Conservation (phyloP, 208 protist genomes). For the Blechomonas ayalai region DNA sequence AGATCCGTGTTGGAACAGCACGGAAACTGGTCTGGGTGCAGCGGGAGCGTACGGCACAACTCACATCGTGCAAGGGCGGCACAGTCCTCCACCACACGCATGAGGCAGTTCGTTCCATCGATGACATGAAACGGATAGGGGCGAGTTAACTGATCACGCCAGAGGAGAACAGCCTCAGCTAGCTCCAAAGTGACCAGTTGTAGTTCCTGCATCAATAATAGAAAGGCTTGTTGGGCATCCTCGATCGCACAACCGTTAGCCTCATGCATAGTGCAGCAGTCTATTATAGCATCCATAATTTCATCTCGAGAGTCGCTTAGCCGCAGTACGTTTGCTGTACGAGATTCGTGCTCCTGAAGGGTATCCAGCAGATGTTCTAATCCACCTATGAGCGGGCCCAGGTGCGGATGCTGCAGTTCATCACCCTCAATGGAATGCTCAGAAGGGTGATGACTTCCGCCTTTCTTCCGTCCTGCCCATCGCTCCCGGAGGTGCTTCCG, state of each 20-base stretch:
- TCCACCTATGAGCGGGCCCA: conserved; percentile 14
- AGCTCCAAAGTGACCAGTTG: conserved; percentile 40
- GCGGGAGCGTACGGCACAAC: conserved; percentile 24
- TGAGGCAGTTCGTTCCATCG: conserved; percentile 42
- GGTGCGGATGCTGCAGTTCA: neutral
- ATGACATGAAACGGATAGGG: conserved; percentile 48
- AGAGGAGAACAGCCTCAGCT: conserved; percentile 53
- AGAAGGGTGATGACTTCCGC: neutral
- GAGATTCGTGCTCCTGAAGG: conserved; percentile 22
- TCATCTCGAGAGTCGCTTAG: conserved; percentile 28
- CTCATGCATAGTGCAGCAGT: conserved; percentile 33
- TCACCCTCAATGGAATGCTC: neutral
- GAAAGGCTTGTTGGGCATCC: conserved; percentile 33
- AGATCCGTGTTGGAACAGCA: conserved; percentile 31
- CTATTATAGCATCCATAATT: conserved; percentile 24
- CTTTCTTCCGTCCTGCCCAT: neutral
- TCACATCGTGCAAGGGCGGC: conserved; percentile 18
- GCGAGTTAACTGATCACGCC: conserved; percentile 46
- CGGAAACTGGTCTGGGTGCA: conserved; percentile 40
- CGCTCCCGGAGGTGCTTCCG: conserved; percentile 4
- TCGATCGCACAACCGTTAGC: conserved; percentile 13
- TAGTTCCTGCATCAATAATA: conserved; percentile 33
- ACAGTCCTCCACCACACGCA: conserved; percentile 44
- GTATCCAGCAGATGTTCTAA: conserved; percentile 19
- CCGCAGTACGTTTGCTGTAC: conserved; percentile 27